phyloP scores from a whole-genome alignment of 768 basidiomycete genomes.

The Termitomyces sp. region DNA sequence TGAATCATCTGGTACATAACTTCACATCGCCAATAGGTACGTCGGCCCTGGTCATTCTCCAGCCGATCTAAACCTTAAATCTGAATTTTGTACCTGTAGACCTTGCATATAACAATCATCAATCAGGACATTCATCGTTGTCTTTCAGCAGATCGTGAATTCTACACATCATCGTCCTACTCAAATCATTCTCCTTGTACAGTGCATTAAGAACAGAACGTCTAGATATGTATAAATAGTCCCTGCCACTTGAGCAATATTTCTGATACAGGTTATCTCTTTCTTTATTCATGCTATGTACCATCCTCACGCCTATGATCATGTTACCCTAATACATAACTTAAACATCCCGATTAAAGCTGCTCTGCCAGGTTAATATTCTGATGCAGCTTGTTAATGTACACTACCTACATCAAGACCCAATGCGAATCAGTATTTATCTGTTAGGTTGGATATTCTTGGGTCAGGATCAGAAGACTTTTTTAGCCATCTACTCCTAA shows the following conservation, averaged over 20 bases:
- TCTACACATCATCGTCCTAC: neutral
- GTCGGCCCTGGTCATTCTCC: slow-evolving; percentile 9
- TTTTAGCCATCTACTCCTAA: too few species aligned
- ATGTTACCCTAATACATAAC: neutral
- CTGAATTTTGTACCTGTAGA: slow-evolving; percentile 11
- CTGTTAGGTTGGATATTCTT: too few species aligned
- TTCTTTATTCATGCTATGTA: neutral
- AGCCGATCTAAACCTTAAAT: neutral
- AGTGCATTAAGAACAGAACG: too few species aligned
- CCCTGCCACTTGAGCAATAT: neutral
- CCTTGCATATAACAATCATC: slow-evolving; percentile 17
- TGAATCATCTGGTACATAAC: slow-evolving; percentile 52
- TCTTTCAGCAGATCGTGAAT: slow-evolving; percentile 27
- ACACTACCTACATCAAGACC: too few species aligned
- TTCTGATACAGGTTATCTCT: neutral
- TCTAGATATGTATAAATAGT: neutral
- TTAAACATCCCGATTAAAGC: too few species aligned
- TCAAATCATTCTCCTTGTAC: neutral
- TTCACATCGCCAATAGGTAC: slow-evolving; percentile 70
- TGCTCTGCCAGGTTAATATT: neutral
- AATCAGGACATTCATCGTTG: slow-evolving; percentile 20
- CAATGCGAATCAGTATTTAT: too few species aligned
- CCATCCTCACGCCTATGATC: neutral
- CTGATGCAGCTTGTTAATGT: neutral
- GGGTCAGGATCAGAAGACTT: too few species aligned